Evolutionary conservation across 2,329 filamentous ascomycete species (phyloP).

Genomic region (Venturia pyrina): DNA sequence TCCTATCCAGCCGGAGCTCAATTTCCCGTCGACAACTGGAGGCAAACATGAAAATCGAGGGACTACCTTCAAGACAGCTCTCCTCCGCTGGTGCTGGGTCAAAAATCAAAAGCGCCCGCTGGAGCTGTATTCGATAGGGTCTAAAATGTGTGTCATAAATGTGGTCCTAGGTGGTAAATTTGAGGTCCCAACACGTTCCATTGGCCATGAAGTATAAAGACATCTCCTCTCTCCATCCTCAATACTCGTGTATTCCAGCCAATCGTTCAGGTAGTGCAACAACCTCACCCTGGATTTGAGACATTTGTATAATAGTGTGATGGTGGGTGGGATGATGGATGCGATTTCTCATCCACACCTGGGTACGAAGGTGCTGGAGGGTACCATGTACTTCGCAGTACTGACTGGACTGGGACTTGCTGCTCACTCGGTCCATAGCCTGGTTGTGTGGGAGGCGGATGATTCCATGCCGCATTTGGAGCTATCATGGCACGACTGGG

Average conservation of each 20-base stretch:
- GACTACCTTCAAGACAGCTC: not conserved
- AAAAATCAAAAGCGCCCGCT: not conserved
- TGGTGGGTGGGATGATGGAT: not conserved
- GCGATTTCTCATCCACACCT: not conserved
- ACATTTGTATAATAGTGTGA: constrained; percentile 1
- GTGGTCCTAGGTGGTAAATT: not conserved
- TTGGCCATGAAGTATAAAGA: not conserved
- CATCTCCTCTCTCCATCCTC: not conserved
- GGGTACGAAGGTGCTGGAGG: not conserved
- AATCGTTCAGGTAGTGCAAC: not conserved
- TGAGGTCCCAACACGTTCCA: not conserved
- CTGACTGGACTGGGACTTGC: not conserved
- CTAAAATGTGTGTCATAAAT: not conserved
- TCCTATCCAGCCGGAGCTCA: not conserved
- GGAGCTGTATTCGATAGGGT: not conserved
- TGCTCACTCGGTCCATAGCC: not conserved
- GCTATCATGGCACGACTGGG: not conserved
- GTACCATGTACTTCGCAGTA: not conserved
- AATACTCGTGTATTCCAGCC: not conserved
- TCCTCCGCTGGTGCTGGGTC: not conserved
- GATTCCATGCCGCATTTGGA: not conserved
- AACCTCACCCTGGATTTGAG: constrained; percentile 4
- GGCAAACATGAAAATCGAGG: not conserved
- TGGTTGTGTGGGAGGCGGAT: not conserved
- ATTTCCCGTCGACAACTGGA: not conserved